Evolutionary conservation across 805 yeast genomes (phyloP), one percentile per base, ranked within the genome.

Genomic region (Starmerella apicola): DNA sequence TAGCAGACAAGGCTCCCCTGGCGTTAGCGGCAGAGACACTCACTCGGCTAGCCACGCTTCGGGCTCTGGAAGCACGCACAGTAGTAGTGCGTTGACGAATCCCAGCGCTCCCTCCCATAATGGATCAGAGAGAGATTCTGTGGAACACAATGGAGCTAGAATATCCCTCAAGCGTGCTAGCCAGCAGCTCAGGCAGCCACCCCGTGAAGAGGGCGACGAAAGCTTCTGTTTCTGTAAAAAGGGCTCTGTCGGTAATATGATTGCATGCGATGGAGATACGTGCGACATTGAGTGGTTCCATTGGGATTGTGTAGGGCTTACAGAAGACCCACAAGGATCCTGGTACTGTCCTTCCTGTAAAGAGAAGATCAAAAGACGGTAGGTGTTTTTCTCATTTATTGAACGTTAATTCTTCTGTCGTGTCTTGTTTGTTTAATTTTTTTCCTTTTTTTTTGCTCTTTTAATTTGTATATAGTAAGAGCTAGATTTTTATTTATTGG

Each of bases 271-370:
- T 57, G 81, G 84, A 47, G 80, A 79, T 19, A 76, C 79, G 51
- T 91, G 98, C 65, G 74, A 76, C 55, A 76, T 68, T 49, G 95
- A 84, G 57, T 88, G 97, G 97, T 88, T 88, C 63, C 98, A 91
- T 60, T 88, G 86, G 68, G 79, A 77, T 41, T 91, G 98, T 65
- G 95, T 88, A 31, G 94, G 94, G 1, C 65, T 88, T 44, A 77
- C 76, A 16, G 78, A 76, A 37, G 95, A 94, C 4, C 97, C 97
- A 2, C 75, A 76, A 53, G 94, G 91, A 16, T 79, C 81, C 35
- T 88, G 98, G 98, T 86, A 76, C 58, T 88, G 98, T 63, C 83
- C 95, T 0, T 80, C 78, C 38, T 86, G 97, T 65, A 60, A 63
- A 16, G 61, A 58, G 38, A 55, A 55, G 29, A 42, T 55, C 33